These are phyloP conservation scores for Lolium perenne DNA, from an alignment of 176 grass and related monocot species.

Conservation along the genomic window DNA sequence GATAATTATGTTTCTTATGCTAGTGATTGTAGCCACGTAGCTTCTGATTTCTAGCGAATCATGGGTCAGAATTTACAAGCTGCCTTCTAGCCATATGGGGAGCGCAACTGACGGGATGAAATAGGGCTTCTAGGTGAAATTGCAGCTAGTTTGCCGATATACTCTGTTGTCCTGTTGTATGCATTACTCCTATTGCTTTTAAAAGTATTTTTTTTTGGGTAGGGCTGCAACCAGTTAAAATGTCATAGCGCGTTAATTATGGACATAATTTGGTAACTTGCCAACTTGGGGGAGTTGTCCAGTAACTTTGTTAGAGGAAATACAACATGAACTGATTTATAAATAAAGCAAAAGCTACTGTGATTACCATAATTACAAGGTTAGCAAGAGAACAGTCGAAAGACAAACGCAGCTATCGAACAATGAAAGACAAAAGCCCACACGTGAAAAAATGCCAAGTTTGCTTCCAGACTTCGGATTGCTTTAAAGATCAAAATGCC, in stretches of 20 bases:
- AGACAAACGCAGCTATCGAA: neutral
- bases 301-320: neutral
- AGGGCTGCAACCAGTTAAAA: neutral
- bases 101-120: neutral
- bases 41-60: neutral
- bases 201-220: constrained; percentile 6
- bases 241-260: neutral
- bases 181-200: neutral
- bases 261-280: neutral
- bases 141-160: constrained; percentile 1
- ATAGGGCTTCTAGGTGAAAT: neutral
- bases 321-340: too few relatives aligned
- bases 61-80: neutral
- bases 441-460: neutral
- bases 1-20: neutral
- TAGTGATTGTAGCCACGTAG: neutral
- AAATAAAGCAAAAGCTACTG: neutral
- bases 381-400: neutral
- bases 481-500: neutral
- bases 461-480: neutral
- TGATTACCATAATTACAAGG: neutral
- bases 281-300: constrained; percentile 9
- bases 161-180: neutral
- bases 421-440: neutral
- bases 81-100: neutral